Evolutionary conservation across 768 basidiomycete genomes (phyloP).

Genomic region (Boletus subparvulus): DNA sequence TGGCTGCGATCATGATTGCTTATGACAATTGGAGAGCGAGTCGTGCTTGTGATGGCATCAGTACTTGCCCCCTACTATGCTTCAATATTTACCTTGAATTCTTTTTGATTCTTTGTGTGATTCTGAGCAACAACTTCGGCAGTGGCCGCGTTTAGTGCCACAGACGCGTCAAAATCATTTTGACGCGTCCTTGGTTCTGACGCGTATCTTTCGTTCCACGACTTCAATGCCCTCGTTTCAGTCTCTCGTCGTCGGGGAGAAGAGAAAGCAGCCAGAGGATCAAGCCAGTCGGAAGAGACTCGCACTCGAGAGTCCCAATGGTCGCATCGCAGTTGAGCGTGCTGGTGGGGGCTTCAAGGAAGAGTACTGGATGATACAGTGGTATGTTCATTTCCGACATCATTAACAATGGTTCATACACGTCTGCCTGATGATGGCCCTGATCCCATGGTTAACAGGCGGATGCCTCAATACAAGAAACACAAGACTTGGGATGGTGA

Average conservation of each 20-base stretch:
- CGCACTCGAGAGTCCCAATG: conserved; percentile 24
- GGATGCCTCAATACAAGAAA: conserved; percentile 71
- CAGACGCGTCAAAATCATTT: conserved; percentile 20
- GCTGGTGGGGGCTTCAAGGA: conserved; percentile 25
- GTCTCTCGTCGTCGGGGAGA: conserved; percentile 24
- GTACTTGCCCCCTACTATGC: background rate
- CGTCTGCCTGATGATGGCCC: background rate
- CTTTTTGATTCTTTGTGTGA: background rate
- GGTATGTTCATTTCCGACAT: conserved; percentile 40
- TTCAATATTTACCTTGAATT: background rate
- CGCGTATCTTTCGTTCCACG: background rate
- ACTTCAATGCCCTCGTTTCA: conserved; percentile 21
- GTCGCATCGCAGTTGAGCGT: conserved; percentile 3
- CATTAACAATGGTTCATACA: background rate
- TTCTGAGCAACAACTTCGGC: background rate
- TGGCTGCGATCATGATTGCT: background rate
- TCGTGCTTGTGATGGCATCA: background rate
- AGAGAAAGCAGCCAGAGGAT: conserved; percentile 30
- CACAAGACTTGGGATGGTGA: conserved; percentile 92
- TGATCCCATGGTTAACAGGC: conserved; percentile 39
- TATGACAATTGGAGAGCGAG: background rate
- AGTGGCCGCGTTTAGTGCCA: conserved; percentile 18
- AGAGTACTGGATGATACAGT: conserved; percentile 77
- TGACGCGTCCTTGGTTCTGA: conserved; percentile 3
- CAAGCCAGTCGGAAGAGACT: conserved; percentile 27